Base-by-base conservation (phyloP, 2,329 filamentous ascomycete species). In the Cladosporium sphaerospermum region DNA sequence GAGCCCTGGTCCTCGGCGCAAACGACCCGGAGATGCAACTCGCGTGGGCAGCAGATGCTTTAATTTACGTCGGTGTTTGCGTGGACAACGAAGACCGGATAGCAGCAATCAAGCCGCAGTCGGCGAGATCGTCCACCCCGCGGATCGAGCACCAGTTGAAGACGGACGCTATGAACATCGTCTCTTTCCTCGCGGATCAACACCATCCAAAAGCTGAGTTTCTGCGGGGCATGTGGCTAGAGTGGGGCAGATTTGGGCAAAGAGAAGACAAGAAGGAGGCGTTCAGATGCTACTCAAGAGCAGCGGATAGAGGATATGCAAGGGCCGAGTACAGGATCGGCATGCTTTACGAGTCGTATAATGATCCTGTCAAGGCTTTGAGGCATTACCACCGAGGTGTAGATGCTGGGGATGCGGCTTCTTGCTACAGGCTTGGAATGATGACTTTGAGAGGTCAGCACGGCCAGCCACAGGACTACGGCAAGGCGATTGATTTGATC, bases 11-110 rank as follows among this genome's bases (percentile, higher is more conserved):
- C 34, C 78, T 99, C 58, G 89, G 90, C 66, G 96, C 90, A 44
- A 95, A 95, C 65, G 91, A 99, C 68, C 89, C 95, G 45, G 86
- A 95, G 62, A 95, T 95, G 83, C 93, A 99, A 74, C 80, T 99
- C 64, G 89, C 89, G 56, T 99, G 93, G 93, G 92, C 93, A 39
- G 88, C 95, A 66, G 93, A 97, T 71, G 86, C 90, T 42, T 78
- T 99, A 55, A 83, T 85, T 50, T 96, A 90, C 76, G 89, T 92
- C 32, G 92, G 96, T 65, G 85, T 90, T 54, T 82, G 88, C 45
- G 81, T 85, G 64, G 85, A 95, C 62, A 85, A 91, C 56, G 83
- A 86, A 62, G 75, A 83, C 55, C 83, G 89, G 54, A 80, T 91
- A 51, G 77, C 77, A 32, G 74, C 80, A 36, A 61, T 64, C 44